Percentiles rank a stretch among this genome's conserved stretches.
Conservation (phyloP, 306 rosid genomes). For the Begonia fuchsioides region DNA sequence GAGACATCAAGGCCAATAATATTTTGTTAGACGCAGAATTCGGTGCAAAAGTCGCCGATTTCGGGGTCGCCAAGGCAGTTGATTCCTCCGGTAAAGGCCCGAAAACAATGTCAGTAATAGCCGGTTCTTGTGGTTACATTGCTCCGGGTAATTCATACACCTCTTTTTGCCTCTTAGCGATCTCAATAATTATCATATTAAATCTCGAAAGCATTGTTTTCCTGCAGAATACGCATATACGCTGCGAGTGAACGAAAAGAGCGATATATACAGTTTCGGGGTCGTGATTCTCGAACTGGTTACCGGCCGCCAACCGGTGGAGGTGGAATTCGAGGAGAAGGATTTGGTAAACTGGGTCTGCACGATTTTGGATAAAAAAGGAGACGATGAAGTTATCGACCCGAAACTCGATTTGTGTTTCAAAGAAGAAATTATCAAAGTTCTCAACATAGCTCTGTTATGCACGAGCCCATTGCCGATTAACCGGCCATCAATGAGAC, state of each 20-base stretch:
- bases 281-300: slow-evolving; percentile 81
- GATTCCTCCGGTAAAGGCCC: slow-evolving; percentile 42
- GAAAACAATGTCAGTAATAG: slow-evolving; percentile 78
- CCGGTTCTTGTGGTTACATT: slow-evolving; percentile 93
- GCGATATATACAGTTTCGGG: slow-evolving; percentile 84
- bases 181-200: too few species aligned
- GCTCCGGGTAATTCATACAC: slow-evolving; percentile 99
- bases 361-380: slow-evolving; percentile 59
- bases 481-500: slow-evolving; percentile 52
- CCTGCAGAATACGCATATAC: slow-evolving; percentile 84
- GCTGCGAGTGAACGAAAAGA: slow-evolving; percentile 83
- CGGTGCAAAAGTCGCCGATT: slow-evolving; percentile 82
- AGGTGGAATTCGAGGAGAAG: slow-evolving; percentile 75
- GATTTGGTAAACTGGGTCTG: slow-evolving; percentile 84
- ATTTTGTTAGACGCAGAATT: slow-evolving; percentile 78
- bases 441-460: slow-evolving; percentile 75
- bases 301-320: slow-evolving; percentile 53
- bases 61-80: slow-evolving; percentile 72
- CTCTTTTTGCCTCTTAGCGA: too few species aligned
- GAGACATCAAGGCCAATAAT: slow-evolving; percentile 87
- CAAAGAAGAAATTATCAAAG: slow-evolving; percentile 62
- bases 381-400: slow-evolving; percentile 59
- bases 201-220: too few species aligned
- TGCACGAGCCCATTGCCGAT: slow-evolving; percentile 88
- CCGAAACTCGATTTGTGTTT: slow-evolving; percentile 44